phyloP scores from a whole-genome alignment of 2,329 filamentous ascomycete genomes.

The Byssoonygena ceratinophila region DNA sequence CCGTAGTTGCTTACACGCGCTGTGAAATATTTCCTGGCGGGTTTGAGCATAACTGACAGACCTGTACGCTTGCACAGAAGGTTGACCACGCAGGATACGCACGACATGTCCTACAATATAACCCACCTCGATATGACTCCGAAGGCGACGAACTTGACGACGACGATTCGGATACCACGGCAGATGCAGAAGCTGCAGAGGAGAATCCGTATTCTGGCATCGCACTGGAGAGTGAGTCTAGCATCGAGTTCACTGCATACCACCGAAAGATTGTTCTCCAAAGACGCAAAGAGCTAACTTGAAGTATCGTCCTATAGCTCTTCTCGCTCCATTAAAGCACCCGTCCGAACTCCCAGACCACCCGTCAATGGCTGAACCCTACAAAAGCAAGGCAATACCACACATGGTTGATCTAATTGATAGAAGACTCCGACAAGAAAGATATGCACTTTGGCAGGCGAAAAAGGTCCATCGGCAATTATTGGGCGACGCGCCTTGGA shows the following conservation, averaged over 20 bases:
- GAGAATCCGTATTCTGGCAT: constrained; percentile 53
- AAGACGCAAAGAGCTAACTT: background rate
- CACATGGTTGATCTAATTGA: constrained; percentile 48
- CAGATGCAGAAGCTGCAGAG: constrained; percentile 47
- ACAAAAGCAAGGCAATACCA: constrained; percentile 48
- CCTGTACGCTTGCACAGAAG: constrained; percentile 33
- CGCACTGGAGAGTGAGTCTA: constrained; percentile 44
- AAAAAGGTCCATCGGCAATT: constrained; percentile 50
- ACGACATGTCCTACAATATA: constrained; percentile 48
- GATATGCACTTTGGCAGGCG: constrained; percentile 45
- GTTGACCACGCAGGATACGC: constrained; percentile 53
- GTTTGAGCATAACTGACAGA: background rate
- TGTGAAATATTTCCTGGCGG: background rate
- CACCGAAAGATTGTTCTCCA: background rate
- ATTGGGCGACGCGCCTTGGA: constrained; percentile 51
- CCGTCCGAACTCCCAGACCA: constrained; percentile 51
- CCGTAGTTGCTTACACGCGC: constrained; percentile 11
- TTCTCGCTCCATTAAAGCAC: constrained; percentile 52
- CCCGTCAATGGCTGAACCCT: constrained; percentile 49
- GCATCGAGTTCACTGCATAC: background rate
- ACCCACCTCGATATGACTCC: constrained; percentile 52
- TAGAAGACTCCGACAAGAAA: constrained; percentile 48
- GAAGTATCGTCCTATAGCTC: too few relatives aligned
- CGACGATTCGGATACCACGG: constrained; percentile 48
- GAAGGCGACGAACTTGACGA: constrained; percentile 53